Evolutionary conservation across 495 filamentous ascomycete species (phyloP).

Genomic region (Geopyxis carbonaria): DNA sequence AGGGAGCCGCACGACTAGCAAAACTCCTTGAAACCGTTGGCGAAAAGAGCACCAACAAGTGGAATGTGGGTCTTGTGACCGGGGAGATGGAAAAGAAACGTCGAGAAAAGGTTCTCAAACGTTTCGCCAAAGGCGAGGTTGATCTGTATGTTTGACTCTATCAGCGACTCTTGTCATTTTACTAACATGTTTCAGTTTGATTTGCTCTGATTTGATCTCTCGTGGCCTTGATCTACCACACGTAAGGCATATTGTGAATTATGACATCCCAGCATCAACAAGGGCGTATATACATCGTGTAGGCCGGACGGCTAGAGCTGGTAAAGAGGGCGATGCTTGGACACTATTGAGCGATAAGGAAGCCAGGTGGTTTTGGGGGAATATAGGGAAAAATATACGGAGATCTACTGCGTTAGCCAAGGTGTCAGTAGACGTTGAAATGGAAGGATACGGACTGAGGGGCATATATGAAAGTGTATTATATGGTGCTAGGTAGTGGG

Average conservation of each 20-base stretch:
- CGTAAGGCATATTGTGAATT: slow-evolving; percentile 78
- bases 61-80: slow-evolving; percentile 13
- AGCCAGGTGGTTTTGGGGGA: slow-evolving; percentile 71
- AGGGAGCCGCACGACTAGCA: slow-evolving; percentile 61
- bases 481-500: slow-evolving; percentile 35
- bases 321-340: slow-evolving; percentile 60
- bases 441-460: slow-evolving; percentile 19
- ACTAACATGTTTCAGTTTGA: slow-evolving; percentile 35
- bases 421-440: slow-evolving; percentile 11
- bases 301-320: slow-evolving; percentile 76
- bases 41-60: not conserved
- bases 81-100: slow-evolving; percentile 23
- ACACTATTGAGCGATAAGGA: slow-evolving; percentile 63
- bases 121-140: slow-evolving; percentile 16
- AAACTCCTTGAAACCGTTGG: slow-evolving; percentile 41
- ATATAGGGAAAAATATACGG: slow-evolving; percentile 35
- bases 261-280: slow-evolving; percentile 78
- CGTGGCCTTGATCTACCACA: slow-evolving; percentile 76
- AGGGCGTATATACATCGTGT: slow-evolving; percentile 87
- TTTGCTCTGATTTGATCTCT: slow-evolving; percentile 81
- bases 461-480: slow-evolving; percentile 34
- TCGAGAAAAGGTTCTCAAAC: slow-evolving; percentile 15
- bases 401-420: slow-evolving; percentile 9
- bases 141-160: slow-evolving; percentile 13
- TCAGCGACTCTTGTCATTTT: not conserved